These are phyloP conservation scores for Ustilago loliicola DNA, from an alignment of 1,284 basidiomycete genomes.

Conservation along the genomic window DNA sequence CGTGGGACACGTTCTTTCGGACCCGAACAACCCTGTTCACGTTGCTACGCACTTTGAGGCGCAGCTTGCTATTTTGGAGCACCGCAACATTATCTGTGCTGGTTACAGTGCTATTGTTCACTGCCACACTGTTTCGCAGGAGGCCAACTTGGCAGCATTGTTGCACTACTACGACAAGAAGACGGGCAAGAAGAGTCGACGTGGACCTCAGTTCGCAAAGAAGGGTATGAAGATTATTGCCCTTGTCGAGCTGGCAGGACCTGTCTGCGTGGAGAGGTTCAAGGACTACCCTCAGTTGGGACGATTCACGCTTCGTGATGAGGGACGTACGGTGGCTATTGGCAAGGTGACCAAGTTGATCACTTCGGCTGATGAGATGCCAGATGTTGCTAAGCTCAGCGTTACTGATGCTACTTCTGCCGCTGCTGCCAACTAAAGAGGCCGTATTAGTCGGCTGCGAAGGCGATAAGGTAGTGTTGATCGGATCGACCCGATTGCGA, in stretches of 20 bases:
- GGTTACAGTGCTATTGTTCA: slow-evolving; percentile 70
- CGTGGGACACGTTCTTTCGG: slow-evolving; percentile 66
- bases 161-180: slow-evolving; percentile 71
- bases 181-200: slow-evolving; percentile 69
- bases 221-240: slow-evolving; percentile 70
- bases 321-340: slow-evolving; percentile 68
- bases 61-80: slow-evolving; percentile 69
- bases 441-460: not conserved
- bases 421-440: slow-evolving; percentile 31
- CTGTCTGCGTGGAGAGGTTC: slow-evolving; percentile 68
- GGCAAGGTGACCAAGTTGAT: slow-evolving; percentile 69
- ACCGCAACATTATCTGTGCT: slow-evolving; percentile 69
- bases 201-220: slow-evolving; percentile 67
- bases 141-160: slow-evolving; percentile 61
- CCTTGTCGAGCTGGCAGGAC: slow-evolving; percentile 65
- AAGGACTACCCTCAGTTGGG: slow-evolving; percentile 69
- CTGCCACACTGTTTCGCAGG: slow-evolving; percentile 67
- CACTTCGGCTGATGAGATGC: slow-evolving; percentile 54
- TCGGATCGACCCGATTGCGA: slow-evolving; percentile 1
- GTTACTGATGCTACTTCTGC: slow-evolving; percentile 42
- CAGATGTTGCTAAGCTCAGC: slow-evolving; percentile 59
- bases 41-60: slow-evolving; percentile 69
- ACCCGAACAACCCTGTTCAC: slow-evolving; percentile 63
- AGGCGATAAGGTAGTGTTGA: not conserved
- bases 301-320: slow-evolving; percentile 69